Base-by-base conservation (phyloP, 805 yeast species). In the Blastobotrys attinorum region DNA sequence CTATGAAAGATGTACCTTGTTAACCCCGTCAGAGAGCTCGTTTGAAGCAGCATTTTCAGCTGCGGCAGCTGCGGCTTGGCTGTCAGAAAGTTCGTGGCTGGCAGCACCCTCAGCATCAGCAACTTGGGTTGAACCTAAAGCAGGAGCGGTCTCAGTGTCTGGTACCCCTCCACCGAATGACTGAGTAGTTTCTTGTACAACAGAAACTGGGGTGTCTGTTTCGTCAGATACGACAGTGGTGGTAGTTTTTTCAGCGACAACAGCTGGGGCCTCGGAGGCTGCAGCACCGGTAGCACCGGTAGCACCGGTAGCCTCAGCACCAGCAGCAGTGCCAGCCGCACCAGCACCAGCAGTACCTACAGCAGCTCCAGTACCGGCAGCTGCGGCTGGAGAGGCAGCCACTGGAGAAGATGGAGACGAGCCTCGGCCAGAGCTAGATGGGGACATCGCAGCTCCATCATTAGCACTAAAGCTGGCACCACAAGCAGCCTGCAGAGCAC, bases 401-500 rank as follows among this genome's bases (percentile, higher is more conserved):
- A 29, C 46, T 1, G 43, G 21, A 11, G 46, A 8, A 7, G 22
- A 33, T n/a, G 41, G 34, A 36, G 40, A 31, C 11, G 21, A n/a
- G 21, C n/a, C 5, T n/a, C n/a, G n/a, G n/a, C n/a, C n/a, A n/a
- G n/a, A n/a, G n/a, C n/a, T n/a, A n/a, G n/a, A n/a, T n/a, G n/a
- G n/a, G n/a, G n/a, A n/a, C n/a, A n/a, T n/a, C n/a, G n/a, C n/a
- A 7, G 25, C 15, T 11, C 23, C 42, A 18, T 34, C 42, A 17
- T 39, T 10, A 21, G 44, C 44, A 35, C 31, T 23, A 27, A 27
- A 42, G 35, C 33, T 39, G 18, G 45, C 41, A 7, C 56, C 54
- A 13, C 60, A 39, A 11, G 55, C 49, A 25, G 47, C 39, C 22
- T 44, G 39, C 22, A 65, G 45, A 17, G 68, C 73, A 20, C 60